Percentiles rank a stretch among this genome's conserved stretches.
phyloP scores from a whole-genome alignment of 306 rosid genomes.

The Oemleria cerasiformis region DNA sequence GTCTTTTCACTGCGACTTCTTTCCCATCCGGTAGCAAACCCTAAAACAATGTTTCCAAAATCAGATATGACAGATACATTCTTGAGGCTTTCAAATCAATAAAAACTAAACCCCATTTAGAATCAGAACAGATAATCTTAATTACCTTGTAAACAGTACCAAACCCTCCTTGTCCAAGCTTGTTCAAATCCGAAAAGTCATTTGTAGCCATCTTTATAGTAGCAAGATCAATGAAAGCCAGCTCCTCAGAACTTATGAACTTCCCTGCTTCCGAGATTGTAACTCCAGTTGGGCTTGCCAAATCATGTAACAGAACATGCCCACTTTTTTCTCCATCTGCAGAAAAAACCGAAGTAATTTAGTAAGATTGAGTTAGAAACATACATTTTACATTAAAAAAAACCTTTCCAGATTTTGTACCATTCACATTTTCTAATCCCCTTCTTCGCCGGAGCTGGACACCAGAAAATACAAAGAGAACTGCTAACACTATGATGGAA shows the following conservation, averaged over 20 bases:
- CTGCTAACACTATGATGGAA: conserved; percentile 24
- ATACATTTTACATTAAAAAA: too few relatives aligned
- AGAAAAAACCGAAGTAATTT: not conserved
- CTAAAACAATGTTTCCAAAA: conserved; percentile 29
- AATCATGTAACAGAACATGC: conserved; percentile 25
- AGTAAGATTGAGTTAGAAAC: not conserved
- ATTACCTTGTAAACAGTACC: conserved; percentile 52
- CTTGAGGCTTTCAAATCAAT: not conserved
- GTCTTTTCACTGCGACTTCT: conserved; percentile 59
- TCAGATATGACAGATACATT: not conserved
- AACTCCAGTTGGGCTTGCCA: conserved; percentile 29
- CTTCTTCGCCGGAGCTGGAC: conserved; percentile 1
- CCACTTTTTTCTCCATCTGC: conserved; percentile 36
- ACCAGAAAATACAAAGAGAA: conserved; percentile 19
- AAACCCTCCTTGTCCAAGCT: conserved; percentile 69
- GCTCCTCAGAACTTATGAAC: conserved; percentile 42
- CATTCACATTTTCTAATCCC: conserved; percentile 19
- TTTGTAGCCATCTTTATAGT: conserved; percentile 13
- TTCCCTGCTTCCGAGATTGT: conserved; percentile 48
- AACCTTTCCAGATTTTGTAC: not conserved
- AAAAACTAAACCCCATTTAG: not conserved
- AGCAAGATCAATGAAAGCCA: conserved; percentile 34
- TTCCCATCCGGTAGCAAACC: conserved; percentile 54
- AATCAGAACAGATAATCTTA: not conserved
- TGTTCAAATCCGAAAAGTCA: conserved; percentile 41